Evolutionary conservation across 352 stramenopile genomes (phyloP).

Genomic region (Globisporangium canariense): DNA sequence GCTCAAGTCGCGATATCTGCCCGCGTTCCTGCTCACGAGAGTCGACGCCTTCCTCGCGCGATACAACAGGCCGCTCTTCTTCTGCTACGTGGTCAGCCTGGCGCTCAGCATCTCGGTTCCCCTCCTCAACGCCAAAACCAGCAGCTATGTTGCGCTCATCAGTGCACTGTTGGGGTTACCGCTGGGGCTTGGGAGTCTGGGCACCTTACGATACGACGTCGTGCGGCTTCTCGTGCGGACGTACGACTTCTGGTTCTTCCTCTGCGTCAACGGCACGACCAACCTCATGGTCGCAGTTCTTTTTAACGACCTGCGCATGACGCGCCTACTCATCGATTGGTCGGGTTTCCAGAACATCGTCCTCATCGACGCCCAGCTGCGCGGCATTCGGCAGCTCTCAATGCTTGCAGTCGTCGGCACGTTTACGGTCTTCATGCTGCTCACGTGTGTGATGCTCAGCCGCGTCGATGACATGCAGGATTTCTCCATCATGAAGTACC

Average conservation of each 20-base stretch:
- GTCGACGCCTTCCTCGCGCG: constrained; percentile 24
- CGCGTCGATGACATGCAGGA: constrained; percentile 17
- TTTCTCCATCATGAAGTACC: constrained; percentile 20
- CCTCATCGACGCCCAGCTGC: constrained; percentile 29
- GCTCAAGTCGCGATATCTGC: constrained; percentile 28
- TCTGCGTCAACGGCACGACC: constrained; percentile 23
- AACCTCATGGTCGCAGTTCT: constrained; percentile 24
- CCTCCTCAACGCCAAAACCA: constrained; percentile 16
- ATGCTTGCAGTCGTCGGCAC: constrained; percentile 7
- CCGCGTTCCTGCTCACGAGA: constrained; percentile 12
- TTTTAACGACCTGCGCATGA: constrained; percentile 25
- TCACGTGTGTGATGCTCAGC: constrained; percentile 23
- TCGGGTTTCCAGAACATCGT: constrained; percentile 29
- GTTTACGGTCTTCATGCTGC: constrained; percentile 21
- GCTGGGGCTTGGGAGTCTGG: constrained; percentile 26
- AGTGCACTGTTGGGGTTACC: constrained; percentile 23
- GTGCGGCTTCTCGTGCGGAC: constrained; percentile 27
- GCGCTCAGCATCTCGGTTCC: constrained; percentile 22
- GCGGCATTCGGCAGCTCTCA: constrained; percentile 21
- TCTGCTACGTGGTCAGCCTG: constrained; percentile 18
- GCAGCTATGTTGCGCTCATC: constrained; percentile 18
- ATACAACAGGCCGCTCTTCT: constrained; percentile 22
- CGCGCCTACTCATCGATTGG: constrained; percentile 27
- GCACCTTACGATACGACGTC: constrained; percentile 33
- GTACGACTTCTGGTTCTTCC: constrained; percentile 48